phyloP scores from a whole-genome alignment of 495 filamentous ascomycete species.

The Penicillium nucicola region DNA sequence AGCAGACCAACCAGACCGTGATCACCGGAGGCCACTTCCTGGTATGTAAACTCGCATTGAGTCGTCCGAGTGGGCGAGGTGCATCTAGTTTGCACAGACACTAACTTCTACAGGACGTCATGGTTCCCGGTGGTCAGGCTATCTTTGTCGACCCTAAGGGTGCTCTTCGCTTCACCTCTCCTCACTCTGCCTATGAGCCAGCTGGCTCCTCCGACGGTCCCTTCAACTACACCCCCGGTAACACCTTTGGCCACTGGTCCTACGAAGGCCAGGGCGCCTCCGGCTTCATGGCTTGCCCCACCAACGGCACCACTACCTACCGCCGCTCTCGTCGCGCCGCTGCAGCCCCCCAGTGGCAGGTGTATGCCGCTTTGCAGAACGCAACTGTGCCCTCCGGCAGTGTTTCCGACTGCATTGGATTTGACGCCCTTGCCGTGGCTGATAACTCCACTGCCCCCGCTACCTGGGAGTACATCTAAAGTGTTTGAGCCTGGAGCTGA shows the following conservation, averaged over 20 bases:
- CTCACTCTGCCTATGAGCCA: conserved; percentile 55
- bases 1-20: conserved; percentile 32
- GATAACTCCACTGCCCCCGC: conserved; percentile 7
- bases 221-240: conserved; percentile 32
- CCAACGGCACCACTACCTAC: conserved; percentile 3
- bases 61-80: too few relatives aligned
- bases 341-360: conserved; percentile 26
- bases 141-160: conserved; percentile 56
- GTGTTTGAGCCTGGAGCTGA: background rate
- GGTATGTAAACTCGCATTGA: conserved; percentile 3
- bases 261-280: conserved; percentile 23
- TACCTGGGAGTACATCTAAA: conserved; percentile 37
- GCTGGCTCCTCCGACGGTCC: conserved; percentile 41
- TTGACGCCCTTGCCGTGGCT: conserved; percentile 23
- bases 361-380: conserved; percentile 32
- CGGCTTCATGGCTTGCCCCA: conserved; percentile 38
- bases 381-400: conserved; percentile 32
- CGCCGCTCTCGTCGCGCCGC: conserved; percentile 8
- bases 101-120: conserved; percentile 34
- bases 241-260: conserved; percentile 20
- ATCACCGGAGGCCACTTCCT: conserved; percentile 21
- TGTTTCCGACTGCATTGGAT: conserved; percentile 31
- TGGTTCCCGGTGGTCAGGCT: conserved; percentile 60
- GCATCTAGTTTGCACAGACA: too few relatives aligned
- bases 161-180: conserved; percentile 50